These are phyloP conservation scores for Musa troglodytarum DNA, from an alignment of 176 grass and related monocot genomes.

Conservation along the genomic window DNA sequence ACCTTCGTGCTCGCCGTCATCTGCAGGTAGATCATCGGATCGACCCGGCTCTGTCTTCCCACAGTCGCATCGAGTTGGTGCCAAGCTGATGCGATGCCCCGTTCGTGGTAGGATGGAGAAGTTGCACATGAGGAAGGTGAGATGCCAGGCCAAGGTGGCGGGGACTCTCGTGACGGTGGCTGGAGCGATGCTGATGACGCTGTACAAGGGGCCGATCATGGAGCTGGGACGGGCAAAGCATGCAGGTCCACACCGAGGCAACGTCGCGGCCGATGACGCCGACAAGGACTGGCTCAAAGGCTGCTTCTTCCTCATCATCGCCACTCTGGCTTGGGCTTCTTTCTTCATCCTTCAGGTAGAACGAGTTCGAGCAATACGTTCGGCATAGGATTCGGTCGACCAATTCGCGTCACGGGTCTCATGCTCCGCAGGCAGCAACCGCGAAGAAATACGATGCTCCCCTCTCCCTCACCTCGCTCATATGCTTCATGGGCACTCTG, in stretches of 20 bases:
- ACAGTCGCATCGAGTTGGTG: too few relatives aligned
- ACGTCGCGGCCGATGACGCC: not conserved
- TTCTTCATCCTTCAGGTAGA: conserved; percentile 86
- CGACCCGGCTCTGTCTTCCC: not conserved
- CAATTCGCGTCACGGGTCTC: not conserved
- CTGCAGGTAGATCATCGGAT: conserved; percentile 39
- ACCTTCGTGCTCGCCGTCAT: conserved; percentile 81
- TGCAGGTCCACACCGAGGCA: conserved; percentile 33
- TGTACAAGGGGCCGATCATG: conserved; percentile 83
- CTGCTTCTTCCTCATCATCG: conserved; percentile 80
- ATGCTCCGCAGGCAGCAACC: conserved; percentile 41
- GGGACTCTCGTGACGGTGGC: conserved; percentile 85
- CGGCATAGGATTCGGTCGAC: too few relatives aligned
- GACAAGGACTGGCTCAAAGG: conserved; percentile 87
- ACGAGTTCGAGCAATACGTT: too few relatives aligned
- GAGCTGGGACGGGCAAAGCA: conserved; percentile 65
- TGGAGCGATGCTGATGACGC: conserved; percentile 95
- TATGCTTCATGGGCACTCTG: conserved; percentile 89
- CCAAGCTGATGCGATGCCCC: too few relatives aligned
- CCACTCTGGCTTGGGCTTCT: conserved; percentile 87
- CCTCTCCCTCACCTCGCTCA: conserved; percentile 63
- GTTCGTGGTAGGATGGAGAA: conserved; percentile 63
- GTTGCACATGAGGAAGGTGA: conserved; percentile 65
- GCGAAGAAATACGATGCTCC: conserved; percentile 73
- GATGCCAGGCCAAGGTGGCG: conserved; percentile 76